Percentiles rank a stretch among this genome's conserved stretches.
phyloP scores from a whole-genome alignment of 2,329 filamentous ascomycete genomes.

The Lachnellula suecica region DNA sequence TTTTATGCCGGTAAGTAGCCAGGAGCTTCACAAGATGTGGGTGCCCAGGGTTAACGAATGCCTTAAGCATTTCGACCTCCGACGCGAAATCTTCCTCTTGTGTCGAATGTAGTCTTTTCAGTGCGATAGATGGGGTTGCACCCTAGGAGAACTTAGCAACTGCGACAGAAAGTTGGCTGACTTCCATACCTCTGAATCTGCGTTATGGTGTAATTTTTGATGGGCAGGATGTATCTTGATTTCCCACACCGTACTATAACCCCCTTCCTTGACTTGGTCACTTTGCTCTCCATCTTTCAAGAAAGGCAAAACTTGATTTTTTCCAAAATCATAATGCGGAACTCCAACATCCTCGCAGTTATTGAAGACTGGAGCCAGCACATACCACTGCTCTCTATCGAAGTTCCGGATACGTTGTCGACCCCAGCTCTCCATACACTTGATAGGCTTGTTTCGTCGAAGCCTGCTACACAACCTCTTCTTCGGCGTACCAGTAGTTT shows the following conservation, averaged over 20 bases:
- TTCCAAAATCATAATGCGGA: background rate
- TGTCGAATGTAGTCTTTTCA: slow-evolving; percentile 9
- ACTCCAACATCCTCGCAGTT: background rate
- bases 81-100: slow-evolving; percentile 1
- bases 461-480: slow-evolving; percentile 3
- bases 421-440: slow-evolving; percentile 6
- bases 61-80: slow-evolving; percentile 11
- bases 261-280: background rate
- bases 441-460: background rate
- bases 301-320: slow-evolving; percentile 10
- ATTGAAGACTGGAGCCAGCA: slow-evolving; percentile 6
- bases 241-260: slow-evolving; percentile 6
- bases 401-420: background rate
- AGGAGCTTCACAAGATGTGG: slow-evolving; percentile 27
- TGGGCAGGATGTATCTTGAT: slow-evolving; percentile 11
- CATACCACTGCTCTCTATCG: slow-evolving; percentile 5
- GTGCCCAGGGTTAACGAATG: slow-evolving; percentile 3
- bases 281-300: slow-evolving; percentile 2
- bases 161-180: background rate
- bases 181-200: background rate
- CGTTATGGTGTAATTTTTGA: background rate
- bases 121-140: background rate
- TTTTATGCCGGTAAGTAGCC: slow-evolving; percentile 21
- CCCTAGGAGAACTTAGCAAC: background rate
- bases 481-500: background rate